phyloP scores from a whole-genome alignment of 441 rosid species.

The Gossypium schwendimanii region DNA sequence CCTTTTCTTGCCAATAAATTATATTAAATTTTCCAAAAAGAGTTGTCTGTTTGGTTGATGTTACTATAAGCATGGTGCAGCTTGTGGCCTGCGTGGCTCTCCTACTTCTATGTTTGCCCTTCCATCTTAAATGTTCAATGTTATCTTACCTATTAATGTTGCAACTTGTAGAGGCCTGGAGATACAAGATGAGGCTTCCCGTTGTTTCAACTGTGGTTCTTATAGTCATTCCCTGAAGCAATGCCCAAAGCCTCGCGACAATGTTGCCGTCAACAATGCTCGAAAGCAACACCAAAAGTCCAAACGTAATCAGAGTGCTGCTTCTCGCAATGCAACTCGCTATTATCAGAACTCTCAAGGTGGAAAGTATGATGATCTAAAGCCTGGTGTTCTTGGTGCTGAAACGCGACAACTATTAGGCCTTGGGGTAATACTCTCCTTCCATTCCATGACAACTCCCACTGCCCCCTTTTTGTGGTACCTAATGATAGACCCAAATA shows the following conservation, averaged over 20 bases:
- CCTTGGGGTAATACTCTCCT: slow-evolving; percentile 57
- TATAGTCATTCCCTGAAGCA: slow-evolving; percentile 86
- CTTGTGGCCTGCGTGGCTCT: background rate
- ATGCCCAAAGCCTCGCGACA: slow-evolving; percentile 83
- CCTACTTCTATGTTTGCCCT: background rate
- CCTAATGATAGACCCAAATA: background rate
- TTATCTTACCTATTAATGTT: slow-evolving; percentile 13
- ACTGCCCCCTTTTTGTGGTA: slow-evolving; percentile 10
- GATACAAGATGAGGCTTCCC: slow-evolving; percentile 64
- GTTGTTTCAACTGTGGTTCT: slow-evolving; percentile 96
- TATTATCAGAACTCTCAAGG: slow-evolving; percentile 64
- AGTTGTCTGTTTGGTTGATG: background rate
- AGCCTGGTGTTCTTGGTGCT: slow-evolving; percentile 76
- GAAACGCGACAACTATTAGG: slow-evolving; percentile 78
- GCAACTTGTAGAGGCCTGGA: slow-evolving; percentile 53
- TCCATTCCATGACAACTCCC: background rate
- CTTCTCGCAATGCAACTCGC: slow-evolving; percentile 51
- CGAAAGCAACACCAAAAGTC: slow-evolving; percentile 60
- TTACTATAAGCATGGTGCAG: background rate
- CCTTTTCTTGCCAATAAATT: background rate
- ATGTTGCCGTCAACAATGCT: slow-evolving; percentile 73
- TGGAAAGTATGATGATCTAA: slow-evolving; percentile 84
- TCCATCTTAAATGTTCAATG: background rate
- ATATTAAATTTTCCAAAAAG: background rate
- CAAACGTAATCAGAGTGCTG: slow-evolving; percentile 54